These are phyloP conservation scores for Ophiostoma fasciatum DNA, from an alignment of 2,329 filamentous ascomycete genomes.

Conservation along the genomic window DNA sequence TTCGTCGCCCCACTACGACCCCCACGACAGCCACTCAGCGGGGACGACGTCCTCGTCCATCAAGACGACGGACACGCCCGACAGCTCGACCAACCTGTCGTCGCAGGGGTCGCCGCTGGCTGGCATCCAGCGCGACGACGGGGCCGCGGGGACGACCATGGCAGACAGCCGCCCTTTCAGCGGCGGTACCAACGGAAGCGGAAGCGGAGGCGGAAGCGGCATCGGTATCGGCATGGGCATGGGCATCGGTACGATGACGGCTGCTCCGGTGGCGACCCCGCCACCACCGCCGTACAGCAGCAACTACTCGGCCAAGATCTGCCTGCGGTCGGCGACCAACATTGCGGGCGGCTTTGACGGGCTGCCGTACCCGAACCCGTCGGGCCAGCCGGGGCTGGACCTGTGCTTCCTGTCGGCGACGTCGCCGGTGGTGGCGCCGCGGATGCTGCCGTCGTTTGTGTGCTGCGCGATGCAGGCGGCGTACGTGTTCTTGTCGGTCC, in stretches of 20 bases:
- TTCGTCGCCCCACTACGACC: too few species aligned
- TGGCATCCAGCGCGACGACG: neutral
- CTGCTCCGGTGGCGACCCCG: too few species aligned
- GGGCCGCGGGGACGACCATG: neutral
- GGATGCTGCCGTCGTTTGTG: slow-evolving; percentile 29
- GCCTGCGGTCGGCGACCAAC: slow-evolving; percentile 31
- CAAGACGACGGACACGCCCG: slow-evolving; percentile 1
- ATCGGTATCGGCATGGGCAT: too few species aligned
- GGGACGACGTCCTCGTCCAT: neutral
- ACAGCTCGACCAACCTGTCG: slow-evolving; percentile 1
- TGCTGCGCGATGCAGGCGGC: slow-evolving; percentile 32
- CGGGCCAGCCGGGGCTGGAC: slow-evolving; percentile 18
- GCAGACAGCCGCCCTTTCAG: neutral
- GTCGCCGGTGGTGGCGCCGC: slow-evolving; percentile 24
- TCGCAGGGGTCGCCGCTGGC: neutral
- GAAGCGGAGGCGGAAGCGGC: too few species aligned
- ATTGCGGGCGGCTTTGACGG: slow-evolving; percentile 30
- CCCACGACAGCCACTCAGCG: neutral
- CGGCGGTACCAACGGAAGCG: too few species aligned
- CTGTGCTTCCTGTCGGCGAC: slow-evolving; percentile 20
- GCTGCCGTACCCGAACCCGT: slow-evolving; percentile 31
- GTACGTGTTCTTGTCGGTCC: slow-evolving; percentile 28
- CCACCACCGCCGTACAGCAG: slow-evolving; percentile 22
- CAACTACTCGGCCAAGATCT: slow-evolving; percentile 32
- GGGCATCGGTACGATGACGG: too few species aligned